Evolutionary conservation across 495 filamentous ascomycete species (phyloP), one percentile per base, ranked within the genome.

Genomic region (Xylaria longipes): DNA sequence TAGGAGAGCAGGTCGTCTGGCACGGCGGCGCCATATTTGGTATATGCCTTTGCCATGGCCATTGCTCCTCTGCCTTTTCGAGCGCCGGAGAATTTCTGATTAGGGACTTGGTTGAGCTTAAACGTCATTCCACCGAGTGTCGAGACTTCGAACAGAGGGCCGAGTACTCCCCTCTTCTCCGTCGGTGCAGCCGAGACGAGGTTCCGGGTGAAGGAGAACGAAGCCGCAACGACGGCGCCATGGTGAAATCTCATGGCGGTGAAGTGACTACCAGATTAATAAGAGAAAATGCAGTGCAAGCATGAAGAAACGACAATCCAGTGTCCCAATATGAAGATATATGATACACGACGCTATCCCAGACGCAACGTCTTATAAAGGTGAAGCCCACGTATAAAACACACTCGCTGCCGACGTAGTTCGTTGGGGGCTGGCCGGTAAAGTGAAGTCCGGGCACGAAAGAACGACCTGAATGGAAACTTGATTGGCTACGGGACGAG

Each of bases 41-140:
- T 75, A 68, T 84, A 85, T 52, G 78, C 78, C 57, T 77, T 79
- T 35, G 80, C 83, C 33, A 84, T 75, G n/a, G 80, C 82, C 63
- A 83, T 73, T 0, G 80, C 77, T 20, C 84, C 84, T 56, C 80
- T 75, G 6, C 82, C 77, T 50, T 74, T 76, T 43, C 35, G 45
- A 41, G 65, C 75, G 25, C 74, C 74, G n/a, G 70, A 71, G 71
- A 79, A 84, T 8, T 78, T 76, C 60, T 74, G 72, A 69, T 86
- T 86, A 52, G 77, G 74, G 29, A 85, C 77, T 72, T 85, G 83
- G 0, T 72, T 57, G 35, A 86, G 67, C 71, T 80, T 82, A 73
- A 84, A 84, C 4, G 79, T 80, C 69, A 78, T 71, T 1, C 83
- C 84, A 8, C 81, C 82, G 8, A 82, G 69, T 3, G 74, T 78